Percentiles rank a stretch among this genome's conserved stretches.
Conservation (phyloP, 805 yeast species). For the Candida lessepsii region DNA sequence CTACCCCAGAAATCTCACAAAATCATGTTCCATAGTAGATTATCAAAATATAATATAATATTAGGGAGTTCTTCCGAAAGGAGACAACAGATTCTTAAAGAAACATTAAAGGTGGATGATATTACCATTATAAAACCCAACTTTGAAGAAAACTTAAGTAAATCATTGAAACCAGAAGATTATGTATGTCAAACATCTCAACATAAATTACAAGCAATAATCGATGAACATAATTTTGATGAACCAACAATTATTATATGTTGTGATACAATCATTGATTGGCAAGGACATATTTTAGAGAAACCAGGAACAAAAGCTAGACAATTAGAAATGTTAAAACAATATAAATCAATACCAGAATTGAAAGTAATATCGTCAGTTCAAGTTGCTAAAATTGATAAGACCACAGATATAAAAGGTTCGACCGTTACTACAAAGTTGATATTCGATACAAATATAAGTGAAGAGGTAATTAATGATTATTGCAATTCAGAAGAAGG, state of each 20-base stretch:
- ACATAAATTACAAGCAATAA: slow-evolving; percentile 64
- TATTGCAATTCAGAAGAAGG: slow-evolving; percentile 79
- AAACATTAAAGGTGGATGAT: slow-evolving; percentile 51
- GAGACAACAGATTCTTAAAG: slow-evolving; percentile 62
- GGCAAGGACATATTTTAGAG: slow-evolving; percentile 64
- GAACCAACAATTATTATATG: slow-evolving; percentile 33
- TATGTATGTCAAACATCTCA: slow-evolving; percentile 73
- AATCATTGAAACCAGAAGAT: slow-evolving; percentile 44
- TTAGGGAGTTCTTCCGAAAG: slow-evolving; percentile 82
- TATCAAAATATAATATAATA: slow-evolving; percentile 8
- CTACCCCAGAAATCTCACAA: neutral
- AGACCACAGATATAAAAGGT: slow-evolving; percentile 9
- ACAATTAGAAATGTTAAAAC: slow-evolving; percentile 30
- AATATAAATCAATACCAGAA: slow-evolving; percentile 20
- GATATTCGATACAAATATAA: slow-evolving; percentile 43
- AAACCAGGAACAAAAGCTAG: slow-evolving; percentile 54
- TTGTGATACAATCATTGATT: slow-evolving; percentile 78
- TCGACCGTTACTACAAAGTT: slow-evolving; percentile 39
- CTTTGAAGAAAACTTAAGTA: slow-evolving; percentile 75
- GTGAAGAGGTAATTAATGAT: slow-evolving; percentile 53
- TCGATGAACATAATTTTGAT: slow-evolving; percentile 19
- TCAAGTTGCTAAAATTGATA: slow-evolving; percentile 20
- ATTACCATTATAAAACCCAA: slow-evolving; percentile 55
- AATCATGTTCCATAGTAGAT: neutral
- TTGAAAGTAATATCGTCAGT: slow-evolving; percentile 37